Evolutionary conservation across 2,329 filamentous ascomycete species (phyloP).

Genomic region (Sporothrix pseudoabietina): DNA sequence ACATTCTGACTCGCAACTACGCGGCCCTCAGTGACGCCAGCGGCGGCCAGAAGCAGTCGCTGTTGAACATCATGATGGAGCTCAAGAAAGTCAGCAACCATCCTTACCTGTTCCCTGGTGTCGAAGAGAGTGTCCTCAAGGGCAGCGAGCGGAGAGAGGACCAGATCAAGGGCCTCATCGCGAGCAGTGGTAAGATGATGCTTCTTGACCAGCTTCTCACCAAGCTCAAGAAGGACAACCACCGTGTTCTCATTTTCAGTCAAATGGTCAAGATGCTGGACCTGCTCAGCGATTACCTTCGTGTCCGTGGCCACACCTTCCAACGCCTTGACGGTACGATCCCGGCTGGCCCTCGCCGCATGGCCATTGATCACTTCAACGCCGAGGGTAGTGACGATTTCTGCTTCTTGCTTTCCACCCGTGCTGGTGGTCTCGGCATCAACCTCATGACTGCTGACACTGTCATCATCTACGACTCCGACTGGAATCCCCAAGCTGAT

Average conservation of each 20-base stretch:
- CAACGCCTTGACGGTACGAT: conserved; percentile 96
- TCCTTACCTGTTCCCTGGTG: conserved; percentile 95
- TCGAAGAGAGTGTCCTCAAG: conserved; percentile 83
- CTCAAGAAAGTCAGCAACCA: conserved; percentile 99
- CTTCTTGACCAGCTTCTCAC: conserved; percentile 90
- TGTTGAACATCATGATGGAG: conserved; percentile 99
- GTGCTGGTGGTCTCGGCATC: conserved; percentile 96
- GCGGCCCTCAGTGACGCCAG: conserved; percentile 88
- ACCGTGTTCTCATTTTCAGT: conserved; percentile 96
- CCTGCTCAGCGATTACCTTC: conserved; percentile 91
- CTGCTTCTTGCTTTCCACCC: conserved; percentile 91
- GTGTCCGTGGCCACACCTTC: conserved; percentile 89
- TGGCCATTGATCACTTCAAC: conserved; percentile 98
- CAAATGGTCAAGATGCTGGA: conserved; percentile 99
- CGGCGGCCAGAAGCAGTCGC: conserved; percentile 87
- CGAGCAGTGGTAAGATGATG: conserved; percentile 99
- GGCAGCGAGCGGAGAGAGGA: conserved; percentile 84
- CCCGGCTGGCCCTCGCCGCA: conserved; percentile 78
- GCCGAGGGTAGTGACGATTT: conserved; percentile 95
- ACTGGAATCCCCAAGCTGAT: conserved; percentile 99
- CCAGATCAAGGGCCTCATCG: conserved; percentile 87
- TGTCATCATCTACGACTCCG: conserved; percentile 95
- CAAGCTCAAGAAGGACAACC: conserved; percentile 89
- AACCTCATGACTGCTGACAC: conserved; percentile 99
- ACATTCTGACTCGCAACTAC: conserved; percentile 96